Percentiles rank a stretch among this genome's conserved stretches.
phyloP scores from a whole-genome alignment of 139 green algal genomes.

The Auxenochlorella pyrenoidosa region DNA sequence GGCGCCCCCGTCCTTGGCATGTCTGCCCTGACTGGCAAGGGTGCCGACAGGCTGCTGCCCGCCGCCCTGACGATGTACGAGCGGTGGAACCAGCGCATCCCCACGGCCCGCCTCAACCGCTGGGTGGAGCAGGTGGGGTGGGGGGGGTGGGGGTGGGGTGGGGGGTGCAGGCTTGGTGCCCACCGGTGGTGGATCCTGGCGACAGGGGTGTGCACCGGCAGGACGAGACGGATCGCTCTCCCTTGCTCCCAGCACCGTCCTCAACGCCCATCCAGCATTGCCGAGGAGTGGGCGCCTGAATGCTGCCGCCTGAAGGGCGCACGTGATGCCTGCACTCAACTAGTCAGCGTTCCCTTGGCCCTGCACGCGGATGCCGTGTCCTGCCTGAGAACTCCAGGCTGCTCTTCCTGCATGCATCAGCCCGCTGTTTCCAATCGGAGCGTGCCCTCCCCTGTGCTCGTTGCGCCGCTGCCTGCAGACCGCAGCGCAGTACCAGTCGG shows the following conservation, averaged over 20 bases:
- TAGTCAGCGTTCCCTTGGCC: too few species aligned
- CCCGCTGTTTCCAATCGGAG: too few species aligned
- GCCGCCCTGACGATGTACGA: constrained; percentile 54
- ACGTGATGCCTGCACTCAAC: too few species aligned
- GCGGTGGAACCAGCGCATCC: constrained; percentile 71
- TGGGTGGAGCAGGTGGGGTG: constrained; percentile 60
- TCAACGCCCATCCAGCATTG: too few species aligned
- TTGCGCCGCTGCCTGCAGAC: not conserved
- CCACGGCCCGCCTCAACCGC: constrained; percentile 66
- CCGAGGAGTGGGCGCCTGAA: too few species aligned
- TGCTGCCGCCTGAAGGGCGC: too few species aligned
- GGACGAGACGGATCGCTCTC: too few species aligned
- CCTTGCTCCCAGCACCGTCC: not conserved
- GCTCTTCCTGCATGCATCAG: not conserved
- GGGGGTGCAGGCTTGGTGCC: not conserved
- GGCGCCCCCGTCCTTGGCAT: constrained; percentile 62
- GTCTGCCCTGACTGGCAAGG: constrained; percentile 65
- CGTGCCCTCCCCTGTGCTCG: too few species aligned
- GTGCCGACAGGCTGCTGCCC: constrained; percentile 64
- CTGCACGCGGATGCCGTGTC: too few species aligned
- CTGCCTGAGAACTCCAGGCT: too few species aligned
- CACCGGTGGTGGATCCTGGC: too few species aligned
- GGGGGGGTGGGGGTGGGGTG: not conserved
- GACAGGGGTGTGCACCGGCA: too few species aligned
- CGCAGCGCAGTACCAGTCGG: constrained; percentile 1